Evolutionary conservation across 2,329 filamentous ascomycete species (phyloP), one percentile per base, ranked within the genome.

Genomic region (Colletotrichum sp.): DNA sequence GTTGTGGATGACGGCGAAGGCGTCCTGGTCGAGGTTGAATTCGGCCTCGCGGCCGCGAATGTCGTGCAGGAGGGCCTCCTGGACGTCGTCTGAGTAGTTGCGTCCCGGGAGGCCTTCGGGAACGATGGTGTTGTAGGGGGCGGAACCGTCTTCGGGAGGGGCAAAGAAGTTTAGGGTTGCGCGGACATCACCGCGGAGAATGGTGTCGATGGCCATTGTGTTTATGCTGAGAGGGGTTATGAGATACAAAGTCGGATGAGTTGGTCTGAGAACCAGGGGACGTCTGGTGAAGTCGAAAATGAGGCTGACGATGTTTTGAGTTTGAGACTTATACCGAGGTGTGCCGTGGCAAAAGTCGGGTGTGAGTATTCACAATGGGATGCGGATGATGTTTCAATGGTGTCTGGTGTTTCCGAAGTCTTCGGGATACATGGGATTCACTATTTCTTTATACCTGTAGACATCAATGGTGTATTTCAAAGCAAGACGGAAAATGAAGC

Each of bases 1-100:
- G 79, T 88, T 85, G 15, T 87, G 86, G 65, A 95, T 83, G 24
- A 94, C 87, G 73, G 92, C 88, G 87, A 98, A 98, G 78, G 95
- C 95, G 83, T 96, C 92, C 72, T 87, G 88, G 85, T 96, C 93
- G 16, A 97, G 89, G 9, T 84, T 89, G 85, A 93, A 96, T 21
- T 89, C 85, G 5, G 86, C 81, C 82, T 97, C 95, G 67, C 87
- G 88, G 67, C 93, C 94, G 69, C 96, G 94, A 80, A 96, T 89
- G 85, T 98, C 96, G 77, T 89, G 86, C 80, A 98, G 90, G 6
- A 82, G 81, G 34, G 95, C 90, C 4, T 88, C 82, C 26, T 91
- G 87, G 10, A 83, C 60, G 55, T 84, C 79, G 75, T 88, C 85
- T 69, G 84, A 84, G 84, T 91, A 94, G 88, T 98, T 98, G 78